These are phyloP conservation scores for Cyanidioschyzon merolae DNA, from an alignment of 23 red algal species.

Conservation along the genomic window DNA sequence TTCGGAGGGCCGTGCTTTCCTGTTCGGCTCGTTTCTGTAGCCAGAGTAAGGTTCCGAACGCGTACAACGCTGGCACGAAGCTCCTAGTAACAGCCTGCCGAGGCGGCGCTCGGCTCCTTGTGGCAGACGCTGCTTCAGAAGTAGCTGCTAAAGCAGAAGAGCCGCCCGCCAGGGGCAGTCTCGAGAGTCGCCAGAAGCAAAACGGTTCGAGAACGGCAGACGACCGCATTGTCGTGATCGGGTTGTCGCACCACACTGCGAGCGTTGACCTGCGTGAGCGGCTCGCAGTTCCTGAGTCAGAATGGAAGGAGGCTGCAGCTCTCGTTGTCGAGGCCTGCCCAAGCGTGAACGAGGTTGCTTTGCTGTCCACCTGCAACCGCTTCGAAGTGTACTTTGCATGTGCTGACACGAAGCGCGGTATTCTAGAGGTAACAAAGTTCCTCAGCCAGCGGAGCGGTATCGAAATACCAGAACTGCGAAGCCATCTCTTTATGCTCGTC, in stretches of 20 bases:
- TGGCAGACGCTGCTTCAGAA: neutral
- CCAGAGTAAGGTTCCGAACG: too few relatives aligned
- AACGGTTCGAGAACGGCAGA: neutral
- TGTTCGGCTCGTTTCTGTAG: too few relatives aligned
- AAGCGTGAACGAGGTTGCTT: constrained; percentile 66
- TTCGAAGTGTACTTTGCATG: constrained; percentile 89
- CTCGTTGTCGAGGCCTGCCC: constrained; percentile 27
- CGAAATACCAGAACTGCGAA: constrained; percentile 40
- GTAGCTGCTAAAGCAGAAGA: neutral
- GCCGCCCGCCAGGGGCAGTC: neutral
- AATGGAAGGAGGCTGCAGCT: constrained; percentile 54
- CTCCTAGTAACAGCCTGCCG: too few relatives aligned
- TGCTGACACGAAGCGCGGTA: constrained; percentile 49
- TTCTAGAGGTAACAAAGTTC: constrained; percentile 51
- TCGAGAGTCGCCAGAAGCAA: neutral
- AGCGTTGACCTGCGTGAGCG: constrained; percentile 81
- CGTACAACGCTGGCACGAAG: too few relatives aligned
- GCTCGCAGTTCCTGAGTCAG: constrained; percentile 60
- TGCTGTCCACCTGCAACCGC: constrained; percentile 93
- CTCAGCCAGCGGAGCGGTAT: constrained; percentile 48
- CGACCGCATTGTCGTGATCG: constrained; percentile 65
- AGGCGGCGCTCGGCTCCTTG: neutral
- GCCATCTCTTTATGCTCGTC: constrained; percentile 72
- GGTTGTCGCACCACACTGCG: constrained; percentile 85
- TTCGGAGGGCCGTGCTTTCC: too few relatives aligned